Percentiles rank a stretch among this genome's conserved stretches.
Conservation (phyloP, 2,329 filamentous ascomycete genomes). For the Xylariomycetidae sp. region DNA sequence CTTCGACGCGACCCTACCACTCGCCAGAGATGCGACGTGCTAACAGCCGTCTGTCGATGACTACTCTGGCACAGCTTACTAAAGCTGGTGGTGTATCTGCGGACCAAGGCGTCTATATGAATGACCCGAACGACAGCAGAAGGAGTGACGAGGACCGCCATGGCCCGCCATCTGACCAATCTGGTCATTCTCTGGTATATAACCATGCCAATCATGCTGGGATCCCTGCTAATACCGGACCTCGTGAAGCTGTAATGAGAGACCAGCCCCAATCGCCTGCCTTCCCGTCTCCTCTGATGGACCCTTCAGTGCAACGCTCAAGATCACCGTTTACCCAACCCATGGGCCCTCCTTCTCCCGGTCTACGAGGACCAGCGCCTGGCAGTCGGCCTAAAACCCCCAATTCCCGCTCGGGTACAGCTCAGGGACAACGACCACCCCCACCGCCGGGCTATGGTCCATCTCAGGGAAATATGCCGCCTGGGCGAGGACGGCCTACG, state of each 20-base stretch:
- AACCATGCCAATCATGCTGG: conserved; percentile 44
- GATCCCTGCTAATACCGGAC: conserved; percentile 50
- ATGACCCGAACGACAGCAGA: conserved; percentile 25
- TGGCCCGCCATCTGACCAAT: conserved; percentile 29
- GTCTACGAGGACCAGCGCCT: conserved; percentile 27
- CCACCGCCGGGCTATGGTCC: conserved; percentile 19
- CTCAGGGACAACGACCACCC: conserved; percentile 19
- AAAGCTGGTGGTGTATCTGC: conserved; percentile 56
- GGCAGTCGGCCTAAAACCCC: conserved; percentile 27
- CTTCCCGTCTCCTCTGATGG: conserved; percentile 36
- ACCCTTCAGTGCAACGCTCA: conserved; percentile 36
- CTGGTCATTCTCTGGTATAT: conserved; percentile 45
- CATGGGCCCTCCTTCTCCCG: conserved; percentile 24
- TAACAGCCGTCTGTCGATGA: conserved; percentile 77
- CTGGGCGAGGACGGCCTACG: conserved; percentile 25
- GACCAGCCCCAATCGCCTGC: conserved; percentile 30
- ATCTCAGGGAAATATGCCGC: conserved; percentile 17
- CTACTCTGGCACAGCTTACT: conserved; percentile 75
- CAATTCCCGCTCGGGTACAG: conserved; percentile 23
- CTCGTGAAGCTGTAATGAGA: conserved; percentile 48
- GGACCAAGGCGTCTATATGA: conserved; percentile 26
- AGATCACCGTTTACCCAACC: conserved; percentile 39
- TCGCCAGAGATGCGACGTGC: conserved; percentile 74
- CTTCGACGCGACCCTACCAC: conserved; percentile 65
- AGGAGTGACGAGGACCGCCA: conserved; percentile 24